Conservation (phyloP, 148 eudicot genomes). For the Beta vulgaris region DNA sequence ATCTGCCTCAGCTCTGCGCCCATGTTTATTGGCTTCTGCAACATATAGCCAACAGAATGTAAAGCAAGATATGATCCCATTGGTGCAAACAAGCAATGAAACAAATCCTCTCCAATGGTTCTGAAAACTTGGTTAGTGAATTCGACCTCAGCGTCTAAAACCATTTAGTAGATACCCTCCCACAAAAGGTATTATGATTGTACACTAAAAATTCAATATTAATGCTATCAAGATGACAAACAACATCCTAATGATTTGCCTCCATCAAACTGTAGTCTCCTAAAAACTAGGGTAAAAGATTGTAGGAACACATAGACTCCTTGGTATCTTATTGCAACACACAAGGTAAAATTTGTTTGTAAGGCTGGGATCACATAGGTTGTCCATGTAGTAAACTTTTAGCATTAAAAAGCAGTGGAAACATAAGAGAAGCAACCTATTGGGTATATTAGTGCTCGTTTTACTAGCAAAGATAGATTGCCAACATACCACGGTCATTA, state of each 20-base stretch:
- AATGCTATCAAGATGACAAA: background rate
- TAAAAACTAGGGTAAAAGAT: background rate
- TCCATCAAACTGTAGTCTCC: background rate
- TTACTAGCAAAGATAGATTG: background rate
- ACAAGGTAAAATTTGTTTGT: background rate
- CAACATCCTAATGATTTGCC: background rate
- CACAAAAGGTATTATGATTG: background rate
- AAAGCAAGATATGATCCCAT: too few relatives aligned
- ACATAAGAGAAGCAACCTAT: background rate
- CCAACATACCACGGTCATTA: background rate
- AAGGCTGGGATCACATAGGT: background rate
- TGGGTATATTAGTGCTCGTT: background rate
- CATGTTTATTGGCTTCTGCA: slow-evolving; percentile 23
- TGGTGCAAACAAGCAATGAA: background rate
- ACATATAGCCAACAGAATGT: slow-evolving; percentile 8
- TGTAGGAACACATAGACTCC: background rate
- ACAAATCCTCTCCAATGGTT: too few relatives aligned
- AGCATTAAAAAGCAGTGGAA: background rate
- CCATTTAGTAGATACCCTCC: background rate
- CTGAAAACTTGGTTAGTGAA: too few relatives aligned
- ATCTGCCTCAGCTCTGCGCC: slow-evolving; percentile 4
- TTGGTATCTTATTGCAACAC: background rate
- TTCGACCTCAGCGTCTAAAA: too few relatives aligned
- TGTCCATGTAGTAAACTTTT: background rate
- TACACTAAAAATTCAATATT: background rate